phyloP scores from a whole-genome alignment of 257 asterid species.

The Ocimum tenuiflorum region DNA sequence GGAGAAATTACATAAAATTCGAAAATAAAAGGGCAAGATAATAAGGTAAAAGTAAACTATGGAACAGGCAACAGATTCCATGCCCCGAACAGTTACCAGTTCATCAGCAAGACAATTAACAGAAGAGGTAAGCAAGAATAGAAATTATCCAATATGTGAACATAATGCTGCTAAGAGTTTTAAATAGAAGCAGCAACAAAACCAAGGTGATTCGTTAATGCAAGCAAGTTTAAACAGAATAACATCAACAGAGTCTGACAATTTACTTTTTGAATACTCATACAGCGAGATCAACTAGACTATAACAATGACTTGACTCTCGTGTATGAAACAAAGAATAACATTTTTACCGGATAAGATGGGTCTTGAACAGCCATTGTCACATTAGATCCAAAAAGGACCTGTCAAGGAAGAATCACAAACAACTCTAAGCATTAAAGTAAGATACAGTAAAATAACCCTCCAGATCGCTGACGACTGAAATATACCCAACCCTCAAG shows the following conservation, averaged over 20 bases:
- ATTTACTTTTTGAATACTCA: background rate
- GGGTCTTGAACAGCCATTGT: conserved; percentile 99
- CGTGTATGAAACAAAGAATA: background rate
- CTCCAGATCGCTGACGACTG: too few species aligned
- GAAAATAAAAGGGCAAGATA: background rate
- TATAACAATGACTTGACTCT: background rate
- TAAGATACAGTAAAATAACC: background rate
- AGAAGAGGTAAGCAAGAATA: background rate
- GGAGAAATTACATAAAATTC: conserved; percentile 5
- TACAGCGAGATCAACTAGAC: background rate
- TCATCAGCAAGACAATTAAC: background rate
- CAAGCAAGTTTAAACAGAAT: background rate
- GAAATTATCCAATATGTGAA: background rate
- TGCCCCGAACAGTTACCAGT: conserved; percentile 1
- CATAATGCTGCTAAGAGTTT: background rate
- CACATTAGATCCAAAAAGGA: conserved; percentile 84
- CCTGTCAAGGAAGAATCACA: conserved; percentile 38
- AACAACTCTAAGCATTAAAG: background rate
- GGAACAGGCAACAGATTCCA: background rate
- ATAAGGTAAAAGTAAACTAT: background rate
- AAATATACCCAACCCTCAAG: background rate
- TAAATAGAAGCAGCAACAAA: background rate
- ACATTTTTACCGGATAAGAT: conserved; percentile 73
- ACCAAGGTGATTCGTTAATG: background rate
- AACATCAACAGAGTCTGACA: background rate